Conservation (phyloP, 805 yeast species). For the Yueomyces sp. region DNA sequence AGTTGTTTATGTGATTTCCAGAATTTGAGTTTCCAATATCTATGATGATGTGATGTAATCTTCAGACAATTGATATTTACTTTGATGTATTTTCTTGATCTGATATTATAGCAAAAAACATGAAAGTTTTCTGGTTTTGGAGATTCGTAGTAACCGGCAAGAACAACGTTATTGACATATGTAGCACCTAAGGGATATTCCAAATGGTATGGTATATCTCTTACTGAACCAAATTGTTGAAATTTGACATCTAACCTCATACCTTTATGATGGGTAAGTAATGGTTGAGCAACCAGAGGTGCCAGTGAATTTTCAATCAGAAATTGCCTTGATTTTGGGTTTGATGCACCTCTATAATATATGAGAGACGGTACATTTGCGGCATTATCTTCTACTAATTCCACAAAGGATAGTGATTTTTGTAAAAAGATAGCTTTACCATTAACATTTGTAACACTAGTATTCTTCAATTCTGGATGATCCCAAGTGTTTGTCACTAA, state of each 20-base stretch:
- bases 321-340: constrained; percentile 3
- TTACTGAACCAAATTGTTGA: constrained; percentile 1
- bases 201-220: constrained; percentile 25
- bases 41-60: constrained; percentile 41
- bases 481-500: constrained; percentile 19
- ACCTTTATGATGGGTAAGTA: constrained; percentile 1
- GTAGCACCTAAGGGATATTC: constrained; percentile 46
- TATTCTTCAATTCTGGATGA: constrained; percentile 4
- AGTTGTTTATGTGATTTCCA: constrained; percentile 75
- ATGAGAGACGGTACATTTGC: constrained; percentile 19
- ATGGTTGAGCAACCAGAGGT: constrained; percentile 4
- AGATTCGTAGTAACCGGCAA: constrained; percentile 44
- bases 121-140: constrained; percentile 18
- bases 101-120: constrained; percentile 21
- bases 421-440: not conserved
- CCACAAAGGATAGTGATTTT: not conserved
- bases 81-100: constrained; percentile 43
- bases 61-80: constrained; percentile 40
- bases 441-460: constrained; percentile 9
- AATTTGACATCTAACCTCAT: not conserved
- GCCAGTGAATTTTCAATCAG: constrained; percentile 14
- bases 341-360: constrained; percentile 6
- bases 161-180: constrained; percentile 53
- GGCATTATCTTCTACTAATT: constrained; percentile 11
- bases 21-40: constrained; percentile 54